phyloP scores from a whole-genome alignment of 768 basidiomycete genomes.

The Hortiboletus campestris region DNA sequence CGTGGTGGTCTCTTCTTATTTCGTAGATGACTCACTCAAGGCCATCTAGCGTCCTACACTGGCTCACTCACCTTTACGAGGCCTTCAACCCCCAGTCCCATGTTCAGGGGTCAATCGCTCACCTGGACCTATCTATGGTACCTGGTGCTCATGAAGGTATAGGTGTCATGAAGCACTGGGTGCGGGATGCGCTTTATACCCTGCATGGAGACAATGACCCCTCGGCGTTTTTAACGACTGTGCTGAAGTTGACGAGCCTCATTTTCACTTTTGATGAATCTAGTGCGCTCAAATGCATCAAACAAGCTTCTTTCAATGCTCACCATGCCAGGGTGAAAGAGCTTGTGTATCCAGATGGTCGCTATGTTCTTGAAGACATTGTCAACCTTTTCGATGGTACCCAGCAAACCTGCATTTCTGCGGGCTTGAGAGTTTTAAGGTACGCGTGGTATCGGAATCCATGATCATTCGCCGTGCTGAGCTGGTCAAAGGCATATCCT shows the following conservation, averaged over 20 bases:
- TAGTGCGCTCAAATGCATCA: constrained; percentile 35
- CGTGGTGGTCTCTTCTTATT: too few relatives aligned
- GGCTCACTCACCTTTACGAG: constrained; percentile 48
- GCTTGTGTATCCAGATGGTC: constrained; percentile 13
- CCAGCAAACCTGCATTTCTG: constrained; percentile 20
- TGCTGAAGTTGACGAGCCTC: constrained; percentile 39
- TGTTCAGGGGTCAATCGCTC: constrained; percentile 42
- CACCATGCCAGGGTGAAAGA: too few relatives aligned
- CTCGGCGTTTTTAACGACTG: constrained; percentile 38
- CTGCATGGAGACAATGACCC: constrained; percentile 20
- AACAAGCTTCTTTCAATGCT: constrained; percentile 27
- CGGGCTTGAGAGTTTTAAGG: constrained; percentile 41
- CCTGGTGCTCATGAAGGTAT: constrained; percentile 38
- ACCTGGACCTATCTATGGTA: constrained; percentile 35
- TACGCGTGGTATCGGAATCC: constrained; percentile 25
- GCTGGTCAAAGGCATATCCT: constrained; percentile 43
- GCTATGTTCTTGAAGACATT: constrained; percentile 35
- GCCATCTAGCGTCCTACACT: constrained; percentile 28
- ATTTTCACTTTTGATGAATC: constrained; percentile 37
- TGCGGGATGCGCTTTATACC: constrained; percentile 36
- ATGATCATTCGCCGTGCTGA: not conserved
- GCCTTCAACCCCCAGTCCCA: constrained; percentile 47
- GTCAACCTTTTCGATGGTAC: constrained; percentile 28
- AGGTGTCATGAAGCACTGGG: too few relatives aligned
- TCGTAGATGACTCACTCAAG: too few relatives aligned